Evolutionary conservation across 352 stramenopile species (phyloP), one percentile per base, ranked within the genome.

Genomic region (Pythium brachiatum): DNA sequence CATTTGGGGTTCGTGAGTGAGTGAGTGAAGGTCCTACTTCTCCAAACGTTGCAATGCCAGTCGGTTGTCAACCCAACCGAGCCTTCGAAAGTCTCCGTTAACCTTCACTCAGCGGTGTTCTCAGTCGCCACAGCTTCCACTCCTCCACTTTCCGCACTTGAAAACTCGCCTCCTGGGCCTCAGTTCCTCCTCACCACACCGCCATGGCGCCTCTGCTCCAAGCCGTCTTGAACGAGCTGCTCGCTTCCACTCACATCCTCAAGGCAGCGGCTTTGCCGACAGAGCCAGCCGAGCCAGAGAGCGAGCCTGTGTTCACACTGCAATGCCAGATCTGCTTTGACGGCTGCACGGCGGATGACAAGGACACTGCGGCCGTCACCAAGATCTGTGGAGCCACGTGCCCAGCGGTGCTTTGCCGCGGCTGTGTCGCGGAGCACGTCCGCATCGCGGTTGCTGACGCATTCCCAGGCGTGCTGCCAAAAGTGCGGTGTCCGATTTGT

Each of bases 311-410:
- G 25, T 9, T 13, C 20, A 51, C 43, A 13, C 57, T n/a, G 16
- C 47, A 58, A 20, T 70, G 64, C 46, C 64, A 70, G 44, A 48
- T 70, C 39, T 70, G 64, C 57, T 64, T 70, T 48, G 64, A 70
- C 36, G 57, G 41, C 7, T 27, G 27, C 27, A 29, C 18, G 11
- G 15, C 23, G 15, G 44, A 59, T 6, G n/a, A 2, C 8, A 16
- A 13, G 4, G 32, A 23, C 1, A 34, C 8, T 1, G 15, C 32
- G 9, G 18, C 47, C 6, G 47, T 69, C n/a, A 65, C 50, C 12
- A 3, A 0, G 23, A 60, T 73, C 32, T 73, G 66, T 25, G 43
- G 52, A 8, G 9, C 50, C 16, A 36, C 18, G 16, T 73, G 66
- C 26, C 57, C 66, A 3, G 61, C 57, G 1, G 53, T 69, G 52